Evolutionary conservation across 768 basidiomycete species (phyloP).

Genomic region (Amanita fuliginea): DNA sequence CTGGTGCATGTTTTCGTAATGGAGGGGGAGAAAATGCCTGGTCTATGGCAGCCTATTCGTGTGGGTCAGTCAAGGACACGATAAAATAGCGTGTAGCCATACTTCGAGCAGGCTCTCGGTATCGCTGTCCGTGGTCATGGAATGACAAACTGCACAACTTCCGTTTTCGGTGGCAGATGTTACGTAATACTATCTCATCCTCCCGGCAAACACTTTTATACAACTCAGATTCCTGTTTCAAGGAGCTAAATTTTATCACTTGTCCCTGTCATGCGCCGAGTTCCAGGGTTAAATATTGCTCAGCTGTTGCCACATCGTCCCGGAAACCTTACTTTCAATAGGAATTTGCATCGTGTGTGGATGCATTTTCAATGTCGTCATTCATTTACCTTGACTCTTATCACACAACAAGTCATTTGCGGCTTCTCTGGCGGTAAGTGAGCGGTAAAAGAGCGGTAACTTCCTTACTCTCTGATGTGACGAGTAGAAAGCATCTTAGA

Average conservation of each 20-base stretch:
- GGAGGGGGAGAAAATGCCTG: constrained; percentile 21
- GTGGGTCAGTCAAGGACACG: constrained; percentile 1
- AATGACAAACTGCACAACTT: too few species aligned
- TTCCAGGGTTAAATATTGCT: not conserved
- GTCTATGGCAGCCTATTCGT: constrained; percentile 20
- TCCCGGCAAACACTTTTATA: not conserved
- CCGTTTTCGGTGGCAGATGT: not conserved
- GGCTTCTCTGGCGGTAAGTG: not conserved
- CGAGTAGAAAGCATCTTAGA: not conserved
- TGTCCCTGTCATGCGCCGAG: not conserved
- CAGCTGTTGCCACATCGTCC: not conserved
- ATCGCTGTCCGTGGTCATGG: constrained; percentile 9
- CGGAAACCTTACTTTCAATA: not conserved
- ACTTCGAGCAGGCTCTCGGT: constrained; percentile 23
- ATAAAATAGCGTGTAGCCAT: not conserved
- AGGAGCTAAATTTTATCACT: not conserved
- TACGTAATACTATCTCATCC: not conserved
- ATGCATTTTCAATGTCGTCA: not conserved
- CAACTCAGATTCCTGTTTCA: not conserved
- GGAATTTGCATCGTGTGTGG: not conserved
- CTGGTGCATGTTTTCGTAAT: constrained; percentile 10
- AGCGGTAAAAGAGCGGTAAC: not conserved
- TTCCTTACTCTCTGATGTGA: not conserved
- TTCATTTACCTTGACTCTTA: not conserved
- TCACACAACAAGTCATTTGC: not conserved